Conservation (phyloP, 1,284 basidiomycete species). For the Ustilago nuda region DNA sequence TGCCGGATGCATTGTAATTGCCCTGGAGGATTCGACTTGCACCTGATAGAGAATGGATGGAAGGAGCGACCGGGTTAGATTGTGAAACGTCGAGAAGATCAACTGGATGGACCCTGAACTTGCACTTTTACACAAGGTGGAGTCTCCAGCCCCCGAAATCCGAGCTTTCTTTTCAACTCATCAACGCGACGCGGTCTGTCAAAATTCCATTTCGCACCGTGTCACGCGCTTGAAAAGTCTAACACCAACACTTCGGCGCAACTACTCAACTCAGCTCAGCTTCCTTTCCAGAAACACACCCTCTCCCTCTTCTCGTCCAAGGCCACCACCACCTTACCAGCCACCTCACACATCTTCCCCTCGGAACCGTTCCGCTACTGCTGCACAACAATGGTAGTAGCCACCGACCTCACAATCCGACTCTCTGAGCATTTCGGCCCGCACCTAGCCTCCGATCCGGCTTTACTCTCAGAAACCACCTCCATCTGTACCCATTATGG, state of each 20-base stretch:
- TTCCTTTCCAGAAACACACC: no score
- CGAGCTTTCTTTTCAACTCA: constrained; percentile 6
- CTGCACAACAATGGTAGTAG: constrained; percentile 11
- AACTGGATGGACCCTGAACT: constrained; percentile 21
- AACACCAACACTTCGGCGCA: neutral
- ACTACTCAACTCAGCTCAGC: neutral
- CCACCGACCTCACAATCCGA: constrained; percentile 28
- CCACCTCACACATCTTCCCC: no score
- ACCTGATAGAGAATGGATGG: neutral
- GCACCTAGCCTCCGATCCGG: constrained; percentile 31
- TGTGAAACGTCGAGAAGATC: neutral
- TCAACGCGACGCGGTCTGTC: constrained; percentile 47
- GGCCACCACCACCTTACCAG: no score
- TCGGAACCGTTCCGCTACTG: neutral
- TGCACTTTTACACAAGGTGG: neutral
- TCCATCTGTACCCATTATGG: constrained; percentile 49
- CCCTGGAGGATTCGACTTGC: neutral
- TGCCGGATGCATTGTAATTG: neutral
- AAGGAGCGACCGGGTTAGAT: neutral
- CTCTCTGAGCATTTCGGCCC: constrained; percentile 43
- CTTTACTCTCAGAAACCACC: constrained; percentile 43
- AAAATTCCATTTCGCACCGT: neutral
- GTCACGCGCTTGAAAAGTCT: neutral
- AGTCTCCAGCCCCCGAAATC: constrained; percentile 11
- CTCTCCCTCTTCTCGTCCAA: neutral